Evolutionary conservation across 2,329 filamentous ascomycete species (phyloP), one percentile per base, ranked within the genome.

Genomic region (Penicillium sp.): DNA sequence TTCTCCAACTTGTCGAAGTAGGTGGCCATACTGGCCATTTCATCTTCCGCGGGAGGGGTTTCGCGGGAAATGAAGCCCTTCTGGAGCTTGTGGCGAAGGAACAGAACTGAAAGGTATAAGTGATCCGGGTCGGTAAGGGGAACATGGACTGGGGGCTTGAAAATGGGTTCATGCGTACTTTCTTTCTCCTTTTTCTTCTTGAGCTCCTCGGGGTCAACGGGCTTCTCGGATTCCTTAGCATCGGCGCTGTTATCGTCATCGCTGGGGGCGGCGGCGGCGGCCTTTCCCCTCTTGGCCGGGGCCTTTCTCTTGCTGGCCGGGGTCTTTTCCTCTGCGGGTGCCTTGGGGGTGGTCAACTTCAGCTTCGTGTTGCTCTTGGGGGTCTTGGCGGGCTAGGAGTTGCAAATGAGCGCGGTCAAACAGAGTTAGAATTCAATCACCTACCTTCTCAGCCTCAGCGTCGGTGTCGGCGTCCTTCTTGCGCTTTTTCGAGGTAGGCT

Each of bases 11-110:
- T 90, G 29, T 81, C 83, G 63, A 78, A 75, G 56, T 72, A 76
- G 36, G 61, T 69, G 9, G 74, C 74, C 74, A 79, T 77, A 32
- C 68, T 61, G 0, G 70, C 72, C 77, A 79, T 79, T 54, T 80
- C 79, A 22, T 92, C 86, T 64, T 91, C 89, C 73, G 92, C 89
- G n/a, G 93, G 92, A 45, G 87, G 83, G 63, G 89, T 84, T 61
- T 96, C 92, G 55, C 89, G 85, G 21, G 89, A 89, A 41, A 99
- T 81, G 65, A 99, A 92, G 0, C 92, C 92, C 72, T 96, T 95
- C 71, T 99, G 94, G 32, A 99, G 85, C 72, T 92, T 91, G 76
- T 99, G 93, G 59, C 94, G 89, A 38, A 97, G 83, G 73, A 95
- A 97, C 31, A 97, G 79, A n/a, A 99, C 91, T 84, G 48, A 3